Evolutionary conservation across 495 filamentous ascomycete genomes (phyloP).

Genomic region (Hypoxylon intermedium): DNA sequence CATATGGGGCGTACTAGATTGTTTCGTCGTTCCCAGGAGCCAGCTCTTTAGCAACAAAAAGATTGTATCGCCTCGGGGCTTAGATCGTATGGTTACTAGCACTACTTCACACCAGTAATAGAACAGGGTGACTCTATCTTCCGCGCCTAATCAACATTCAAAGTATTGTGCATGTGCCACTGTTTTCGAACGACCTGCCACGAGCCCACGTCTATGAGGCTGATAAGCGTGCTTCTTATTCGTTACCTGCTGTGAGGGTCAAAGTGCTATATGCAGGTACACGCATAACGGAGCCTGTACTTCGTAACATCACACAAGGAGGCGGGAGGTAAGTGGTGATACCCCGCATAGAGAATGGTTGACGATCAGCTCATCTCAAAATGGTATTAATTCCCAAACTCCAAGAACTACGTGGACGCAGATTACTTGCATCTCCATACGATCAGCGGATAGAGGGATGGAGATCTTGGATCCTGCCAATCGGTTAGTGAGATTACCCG

Average conservation of each 20-base stretch:
- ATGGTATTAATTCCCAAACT: background rate
- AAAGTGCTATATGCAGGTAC: conserved; percentile 19
- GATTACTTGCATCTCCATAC: background rate
- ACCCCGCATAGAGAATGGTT: conserved; percentile 9
- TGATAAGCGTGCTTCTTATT: conserved; percentile 5
- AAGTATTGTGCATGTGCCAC: background rate
- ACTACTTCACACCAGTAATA: background rate
- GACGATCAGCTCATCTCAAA: conserved; percentile 16
- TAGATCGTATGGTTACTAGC: conserved; percentile 11
- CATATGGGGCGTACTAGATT: background rate
- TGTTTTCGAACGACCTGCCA: background rate
- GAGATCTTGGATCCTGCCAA: background rate
- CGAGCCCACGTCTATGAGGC: conserved; percentile 2
- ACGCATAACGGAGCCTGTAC: too few relatives aligned
- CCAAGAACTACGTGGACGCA: background rate
- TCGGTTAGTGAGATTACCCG: background rate
- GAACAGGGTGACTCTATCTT: background rate
- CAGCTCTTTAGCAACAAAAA: background rate
- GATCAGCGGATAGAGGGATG: background rate
- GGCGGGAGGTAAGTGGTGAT: too few relatives aligned
- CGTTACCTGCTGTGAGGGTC: conserved; percentile 3
- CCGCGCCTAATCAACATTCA: background rate
- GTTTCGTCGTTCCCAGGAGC: background rate
- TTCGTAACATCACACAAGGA: too few relatives aligned
- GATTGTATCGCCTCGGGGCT: conserved; percentile 23